Evolutionary conservation across 345 rosid genomes (phyloP).

Genomic region (Fremontodendron californicum): DNA sequence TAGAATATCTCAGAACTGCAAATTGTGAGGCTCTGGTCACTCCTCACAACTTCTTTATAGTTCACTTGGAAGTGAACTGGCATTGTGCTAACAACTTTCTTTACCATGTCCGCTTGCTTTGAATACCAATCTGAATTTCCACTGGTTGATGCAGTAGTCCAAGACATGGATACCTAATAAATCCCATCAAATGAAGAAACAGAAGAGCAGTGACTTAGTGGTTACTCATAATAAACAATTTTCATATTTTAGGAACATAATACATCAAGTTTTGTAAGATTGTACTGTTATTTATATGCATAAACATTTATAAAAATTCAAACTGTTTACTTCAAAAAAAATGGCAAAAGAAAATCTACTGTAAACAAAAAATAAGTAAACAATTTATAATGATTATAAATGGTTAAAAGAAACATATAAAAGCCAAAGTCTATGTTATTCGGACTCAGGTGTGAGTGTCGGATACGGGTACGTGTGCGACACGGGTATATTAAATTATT

Average conservation of each 20-base stretch:
- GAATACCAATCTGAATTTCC: constrained; percentile 67
- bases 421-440: background rate
- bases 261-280: background rate
- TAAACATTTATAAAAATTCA: background rate
- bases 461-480: too few species aligned
- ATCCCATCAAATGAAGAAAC: constrained; percentile 15
- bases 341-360: background rate
- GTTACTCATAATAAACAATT: background rate
- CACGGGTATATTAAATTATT: too few species aligned
- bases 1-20: constrained; percentile 95
- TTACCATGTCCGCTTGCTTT: constrained; percentile 74
- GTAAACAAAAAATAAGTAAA: background rate
- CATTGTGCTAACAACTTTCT: constrained; percentile 67
- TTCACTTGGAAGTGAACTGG: constrained; percentile 92
- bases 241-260: background rate
- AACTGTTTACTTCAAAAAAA: background rate
- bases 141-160: constrained; percentile 54
- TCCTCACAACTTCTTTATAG: constrained; percentile 66
- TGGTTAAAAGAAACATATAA: background rate
- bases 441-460: too few species aligned
- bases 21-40: constrained; percentile 48
- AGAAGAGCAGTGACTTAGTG: background rate
- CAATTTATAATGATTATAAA: background rate
- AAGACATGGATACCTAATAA: constrained; percentile 79
- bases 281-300: background rate